Evolutionary conservation across 2,329 filamentous ascomycete genomes (phyloP), one percentile per base, ranked within the genome.

Genomic region (Dactylellina sp.): DNA sequence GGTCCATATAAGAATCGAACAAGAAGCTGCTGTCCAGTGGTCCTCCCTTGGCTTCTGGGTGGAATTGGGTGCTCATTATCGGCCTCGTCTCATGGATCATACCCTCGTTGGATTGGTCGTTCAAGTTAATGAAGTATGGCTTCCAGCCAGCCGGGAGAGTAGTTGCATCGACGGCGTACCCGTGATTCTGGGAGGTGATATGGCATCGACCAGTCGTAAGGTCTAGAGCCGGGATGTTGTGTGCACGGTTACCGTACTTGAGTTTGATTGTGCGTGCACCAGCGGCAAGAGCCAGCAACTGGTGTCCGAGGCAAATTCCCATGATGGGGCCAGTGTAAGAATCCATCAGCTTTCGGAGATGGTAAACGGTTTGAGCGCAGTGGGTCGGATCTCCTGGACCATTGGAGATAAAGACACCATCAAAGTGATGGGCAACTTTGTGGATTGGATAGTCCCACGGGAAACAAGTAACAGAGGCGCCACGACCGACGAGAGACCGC

Each of bases 11-110:
- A 84, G 92, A 92, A 83, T 99, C 95, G 80, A 99, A 99, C 72
- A 99, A 86, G 83, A 96, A 98, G 1, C 92, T 89, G 76, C 92
- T 96, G 85, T 99, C 95, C 83, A 97, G 91, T 62, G 95, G 95
- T 62, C 95, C 95, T 75, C 95, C 95, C 86, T 97, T 97, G 78
- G 95, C 95, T 84, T 99, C 95, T 14, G 95, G 95, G 81, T 99
- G 95, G 89, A 99, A 99, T 83, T 99, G 95, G 22, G 93, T 97
- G 76, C 91, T 94, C 87, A 99, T 98, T 81, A 99, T 99, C 76
- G 95, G 95, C 37, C 94, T 91, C 70, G 91, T 91, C 83, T 91
- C 93, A 87, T 99, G 95, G 81, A 97, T 93, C 88, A 99, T 92
- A 72, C 91, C 85, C 85, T 99, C 95, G 82, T 99, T 99, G 82